Base-by-base conservation (phyloP, 31 red algal species). In the Bonnemaisonia californica region DNA sequence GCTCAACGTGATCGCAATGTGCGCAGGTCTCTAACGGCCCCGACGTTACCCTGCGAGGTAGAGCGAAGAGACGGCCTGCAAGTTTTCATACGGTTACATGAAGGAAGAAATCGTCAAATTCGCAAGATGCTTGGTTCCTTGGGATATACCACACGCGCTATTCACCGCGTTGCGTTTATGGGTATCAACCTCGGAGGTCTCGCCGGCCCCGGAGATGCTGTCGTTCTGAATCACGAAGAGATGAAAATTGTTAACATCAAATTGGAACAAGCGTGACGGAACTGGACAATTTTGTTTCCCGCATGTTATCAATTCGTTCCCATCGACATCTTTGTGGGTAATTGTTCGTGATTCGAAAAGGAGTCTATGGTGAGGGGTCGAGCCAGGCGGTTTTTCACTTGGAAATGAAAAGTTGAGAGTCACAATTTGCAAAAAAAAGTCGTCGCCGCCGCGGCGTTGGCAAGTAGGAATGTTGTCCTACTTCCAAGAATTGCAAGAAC, bases 101-200 rank as follows among this genome's bases (percentile, higher is more conserved):
- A 95, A 54, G 93, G 93, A 18, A 64, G 93, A 28, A 95, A 95
- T 80, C 62, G 93, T 2, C 93, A 95, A 80, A 91, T 95, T 31
- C 73, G 93, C 22, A 89, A 90, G 48, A 95, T 95, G 93, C 62
- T 95, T n/a, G 86, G 66, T 2, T 72, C 70, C 7, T 28, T 95
- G 3, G 85, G 92, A 11, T 91, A 95, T 63, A 85, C 82, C 3
- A 69, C 84, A 3, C 74, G 66, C n/a, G 70, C 54, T n/a, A 82
- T 95, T 64, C 93, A 95, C 69, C 76, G 93, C 41, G 68, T 90
- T 34, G 28, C 32, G 16, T 87, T 95, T 55, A 90, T 89, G 81
- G 93, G 86, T 9, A 82, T 95, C 62, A 75, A 73, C 11, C 54
- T 95, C 37, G 41, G 51, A 12, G 83, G 82, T 27, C 39, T 93